Evolutionary conservation across 2,329 filamentous ascomycete genomes (phyloP), one percentile per base, ranked within the genome.

Genomic region (Lecanosticta acicola): DNA sequence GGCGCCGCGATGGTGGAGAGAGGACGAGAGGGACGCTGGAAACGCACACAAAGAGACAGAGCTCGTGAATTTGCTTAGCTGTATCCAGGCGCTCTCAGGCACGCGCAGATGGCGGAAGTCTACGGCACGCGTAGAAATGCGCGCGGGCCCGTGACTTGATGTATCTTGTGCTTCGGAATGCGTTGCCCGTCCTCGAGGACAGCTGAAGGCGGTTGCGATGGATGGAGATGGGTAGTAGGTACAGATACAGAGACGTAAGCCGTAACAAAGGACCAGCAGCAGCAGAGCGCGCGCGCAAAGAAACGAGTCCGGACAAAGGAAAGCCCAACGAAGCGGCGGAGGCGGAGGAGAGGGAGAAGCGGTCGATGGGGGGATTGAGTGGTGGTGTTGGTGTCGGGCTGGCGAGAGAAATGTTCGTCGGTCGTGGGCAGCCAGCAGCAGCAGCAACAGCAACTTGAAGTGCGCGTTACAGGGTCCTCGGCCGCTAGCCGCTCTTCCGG

Each of bases 21-120:
- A n/a, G 32, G 38, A 46, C 43, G 49, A 43, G 41, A 49, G 41
- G 39, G 46, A 41, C 45, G 39, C 34, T 34, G 36, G 45, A 41
- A 29, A 45, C 42, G 41, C 33, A 46, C 33, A 46, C 44, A 46
- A 46, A 41, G 44, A 46, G 44, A 46, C 44, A 34, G 32, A 46
- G 44, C 44, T 46, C 32, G 38, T 42, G 33, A 46, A 42, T 5
- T 35, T 42, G 44, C 44, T 42, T 46, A 46, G 38, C 44, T 46
- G 44, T 36, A 17, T n/a, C 35, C 10, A 17, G 35, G 7, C 24
- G 24, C n/a, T n/a, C n/a, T n/a, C 24, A 29, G 24, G 24, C 24
- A 29, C 24, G 24, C 24, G 24, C 11, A 7, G 24, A 11, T 29
- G 24, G 24, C 24, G 11, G 24, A 29, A 7, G 24, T 5, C 24